Evolutionary conservation across 371 early-diverging fungal genomes (phyloP).

Genomic region (Entomophthora muscae): DNA sequence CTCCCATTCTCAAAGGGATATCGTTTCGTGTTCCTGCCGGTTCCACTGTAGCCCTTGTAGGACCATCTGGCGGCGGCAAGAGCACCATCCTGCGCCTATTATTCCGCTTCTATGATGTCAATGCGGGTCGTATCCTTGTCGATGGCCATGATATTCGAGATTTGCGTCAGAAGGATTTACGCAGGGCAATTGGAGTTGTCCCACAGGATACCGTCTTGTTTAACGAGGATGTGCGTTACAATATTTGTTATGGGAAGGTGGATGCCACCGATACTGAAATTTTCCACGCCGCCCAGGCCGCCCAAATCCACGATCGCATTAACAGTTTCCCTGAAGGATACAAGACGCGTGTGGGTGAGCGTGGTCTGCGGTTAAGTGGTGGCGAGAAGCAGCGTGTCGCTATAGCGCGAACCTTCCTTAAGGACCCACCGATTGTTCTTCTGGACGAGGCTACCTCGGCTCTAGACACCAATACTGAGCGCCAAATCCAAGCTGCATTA

Average conservation of each 20-base stretch:
- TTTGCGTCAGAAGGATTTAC: conserved; percentile 42
- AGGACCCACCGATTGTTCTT: conserved; percentile 54
- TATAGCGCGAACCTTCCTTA: conserved; percentile 62
- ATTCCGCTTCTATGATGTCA: conserved; percentile 79
- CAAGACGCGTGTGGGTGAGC: conserved; percentile 82
- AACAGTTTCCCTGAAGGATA: conserved; percentile 48
- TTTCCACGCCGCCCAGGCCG: conserved; percentile 24
- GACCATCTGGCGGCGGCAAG: conserved; percentile 82
- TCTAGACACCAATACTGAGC: conserved; percentile 48
- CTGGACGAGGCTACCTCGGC: conserved; percentile 47
- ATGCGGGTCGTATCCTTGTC: conserved; percentile 59
- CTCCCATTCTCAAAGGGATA: conserved; percentile 27
- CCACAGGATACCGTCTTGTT: conserved; percentile 58
- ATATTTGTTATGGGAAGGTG: conserved; percentile 33
- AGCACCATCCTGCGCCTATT: conserved; percentile 75
- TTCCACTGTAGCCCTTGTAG: conserved; percentile 39
- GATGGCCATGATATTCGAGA: conserved; percentile 72
- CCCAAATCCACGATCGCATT: conserved; percentile 34
- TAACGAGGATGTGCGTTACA: conserved; percentile 34
- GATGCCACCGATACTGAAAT: conserved; percentile 20
- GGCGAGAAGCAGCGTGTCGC: conserved; percentile 94
- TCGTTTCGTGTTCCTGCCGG: conserved; percentile 37
- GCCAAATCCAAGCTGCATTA: conserved; percentile 52
- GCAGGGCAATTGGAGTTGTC: conserved; percentile 65
- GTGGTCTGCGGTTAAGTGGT: conserved; percentile 73